phyloP scores from a whole-genome alignment of 768 basidiomycete genomes.

The Serendipita vermifera region DNA sequence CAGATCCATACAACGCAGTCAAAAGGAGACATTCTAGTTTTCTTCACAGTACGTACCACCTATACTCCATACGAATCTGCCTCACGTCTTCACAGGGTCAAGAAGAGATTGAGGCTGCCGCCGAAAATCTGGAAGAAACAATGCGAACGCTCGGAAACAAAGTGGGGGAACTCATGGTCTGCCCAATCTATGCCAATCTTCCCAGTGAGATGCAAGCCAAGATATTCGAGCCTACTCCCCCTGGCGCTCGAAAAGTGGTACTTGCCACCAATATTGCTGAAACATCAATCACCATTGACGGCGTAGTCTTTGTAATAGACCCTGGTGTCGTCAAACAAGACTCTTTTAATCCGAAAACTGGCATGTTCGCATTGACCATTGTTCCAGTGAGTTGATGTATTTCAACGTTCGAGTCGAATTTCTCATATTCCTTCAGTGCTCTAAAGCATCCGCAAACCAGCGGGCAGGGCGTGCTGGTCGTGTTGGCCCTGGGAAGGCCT shows the following conservation, averaged over 20 bases:
- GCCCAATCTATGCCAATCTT: slow-evolving; percentile 97
- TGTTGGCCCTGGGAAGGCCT: slow-evolving; percentile 95
- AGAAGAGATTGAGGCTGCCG: slow-evolving; percentile 97
- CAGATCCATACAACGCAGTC: slow-evolving; percentile 99
- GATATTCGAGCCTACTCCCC: slow-evolving; percentile 97
- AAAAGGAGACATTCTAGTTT: slow-evolving; percentile 93
- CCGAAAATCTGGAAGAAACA: slow-evolving; percentile 93
- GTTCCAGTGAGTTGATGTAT: slow-evolving; percentile 60
- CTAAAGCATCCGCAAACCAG: slow-evolving; percentile 93
- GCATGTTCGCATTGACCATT: slow-evolving; percentile 93
- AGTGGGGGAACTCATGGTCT: slow-evolving; percentile 84
- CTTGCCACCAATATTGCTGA: slow-evolving; percentile 99
- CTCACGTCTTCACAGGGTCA: slow-evolving; percentile 50
- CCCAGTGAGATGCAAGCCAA: slow-evolving; percentile 99
- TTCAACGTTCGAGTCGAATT: background rate
- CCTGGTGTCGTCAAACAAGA: slow-evolving; percentile 99
- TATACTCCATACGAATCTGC: background rate
- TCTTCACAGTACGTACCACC: slow-evolving; percentile 61
- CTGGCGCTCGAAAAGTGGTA: slow-evolving; percentile 92
- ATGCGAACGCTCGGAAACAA: slow-evolving; percentile 91
- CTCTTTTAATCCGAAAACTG: slow-evolving; percentile 94
- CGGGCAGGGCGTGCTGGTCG: slow-evolving; percentile 94
- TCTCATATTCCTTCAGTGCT: slow-evolving; percentile 46
- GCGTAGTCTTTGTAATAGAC: slow-evolving; percentile 98
- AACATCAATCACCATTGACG: slow-evolving; percentile 98